Evolutionary conservation across 352 stramenopile genomes (phyloP), one percentile per base, ranked within the genome.

Genomic region (Globisporangium camurandrum): DNA sequence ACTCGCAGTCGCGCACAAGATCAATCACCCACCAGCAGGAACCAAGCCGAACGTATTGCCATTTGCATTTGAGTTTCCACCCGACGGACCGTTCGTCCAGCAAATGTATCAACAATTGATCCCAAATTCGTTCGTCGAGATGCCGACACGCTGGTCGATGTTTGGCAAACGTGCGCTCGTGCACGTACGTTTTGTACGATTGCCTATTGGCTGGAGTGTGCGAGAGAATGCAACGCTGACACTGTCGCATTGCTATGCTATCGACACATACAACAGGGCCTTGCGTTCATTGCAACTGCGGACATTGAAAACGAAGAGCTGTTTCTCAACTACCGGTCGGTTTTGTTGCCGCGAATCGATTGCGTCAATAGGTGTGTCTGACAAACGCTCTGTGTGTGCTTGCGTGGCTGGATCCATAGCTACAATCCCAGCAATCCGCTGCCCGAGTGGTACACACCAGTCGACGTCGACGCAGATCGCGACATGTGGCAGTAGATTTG

Each of bases 241-340:
- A 41, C 2, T 26, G 31, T 44, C n/a, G 5, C n/a, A 39, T 27
- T n/a, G n/a, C n/a, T n/a, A n/a, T n/a, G n/a, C n/a, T n/a, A n/a
- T n/a, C n/a, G n/a, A n/a, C n/a, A n/a, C n/a, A n/a, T n/a, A n/a
- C n/a, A n/a, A 11, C 16, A 93, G 83, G 67, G 80, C 16, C 54
- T 94, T 20, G 74, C 69, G 12, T 88, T 92, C 52, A 83, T 94
- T 27, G 62, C 83, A 12, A 85, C 72, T 6, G 64, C 72, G 0
- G 75, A 94, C n/a, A 90, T 94, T 46, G 62, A 81, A 49, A 71
- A 94, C 41, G 74, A 90, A 58, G 83, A 94, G 50, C 63, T 94
- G 0, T 89, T 94, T 43, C 67, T 94, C 31, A 94, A 94, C 59
- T 94, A 94, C 56, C 45, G 53, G 53, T 59, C 17, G 12, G 27